Evolutionary conservation across 768 basidiomycete genomes (phyloP), one percentile per base, ranked within the genome.

Genomic region (Lenzites betulinus): DNA sequence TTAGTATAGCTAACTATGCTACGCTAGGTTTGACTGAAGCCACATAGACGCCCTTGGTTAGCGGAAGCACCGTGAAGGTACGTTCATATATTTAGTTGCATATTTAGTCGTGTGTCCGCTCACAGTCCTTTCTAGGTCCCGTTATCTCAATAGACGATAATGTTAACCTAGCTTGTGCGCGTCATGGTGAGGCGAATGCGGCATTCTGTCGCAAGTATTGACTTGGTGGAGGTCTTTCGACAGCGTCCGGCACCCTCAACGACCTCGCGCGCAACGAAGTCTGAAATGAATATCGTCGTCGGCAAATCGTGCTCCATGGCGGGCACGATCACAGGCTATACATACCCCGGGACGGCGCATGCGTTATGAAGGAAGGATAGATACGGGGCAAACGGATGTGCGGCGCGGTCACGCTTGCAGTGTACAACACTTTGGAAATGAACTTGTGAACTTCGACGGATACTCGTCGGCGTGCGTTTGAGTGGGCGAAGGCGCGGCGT

Each of bases 181-280:
- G n/a, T n/a, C n/a, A n/a, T n/a, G n/a, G n/a, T n/a, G n/a, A n/a
- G n/a, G n/a, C n/a, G n/a, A n/a, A n/a, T n/a, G n/a, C n/a, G n/a
- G n/a, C n/a, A n/a, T n/a, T n/a, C n/a, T n/a, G n/a, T n/a, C n/a
- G n/a, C n/a, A n/a, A n/a, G n/a, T n/a, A n/a, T n/a, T n/a, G n/a
- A n/a, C n/a, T n/a, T n/a, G n/a, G n/a, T n/a, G n/a, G n/a, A n/a
- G n/a, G n/a, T 16, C 8, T 23, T 13, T 12, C n/a, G 8, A 12
- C 12, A 58, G 56, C 56, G 4, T 42, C 56, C 26, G 48, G 48
- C 26, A 58, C 56, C 20, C 26, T 50, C n/a, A 58, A 58, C 56
- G 56, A 50, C 28, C 48, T 58, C 30, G 56, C 56, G 5, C 56
- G 46, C 22, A 58, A 58, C 39, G 48, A 58, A 48, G 56, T 58